Conservation (phyloP, 176 grass and related monocot species). For the Musa beccarii region DNA sequence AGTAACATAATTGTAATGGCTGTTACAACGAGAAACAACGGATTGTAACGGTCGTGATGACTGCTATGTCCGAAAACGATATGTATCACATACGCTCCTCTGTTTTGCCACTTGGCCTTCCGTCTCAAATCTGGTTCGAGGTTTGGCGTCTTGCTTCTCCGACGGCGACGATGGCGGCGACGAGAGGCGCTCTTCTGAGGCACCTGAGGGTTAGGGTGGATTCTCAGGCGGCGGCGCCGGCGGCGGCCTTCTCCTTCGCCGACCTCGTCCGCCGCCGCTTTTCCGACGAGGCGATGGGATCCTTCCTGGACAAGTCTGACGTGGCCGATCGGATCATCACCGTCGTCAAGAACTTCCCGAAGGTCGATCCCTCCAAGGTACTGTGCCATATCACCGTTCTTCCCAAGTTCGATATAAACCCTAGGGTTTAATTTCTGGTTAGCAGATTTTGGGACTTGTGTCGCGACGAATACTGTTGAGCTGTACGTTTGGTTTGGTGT, state of each 20-base stretch:
- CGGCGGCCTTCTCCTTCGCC: background rate
- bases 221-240: background rate
- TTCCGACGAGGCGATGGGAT: background rate
- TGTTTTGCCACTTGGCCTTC: too few relatives aligned
- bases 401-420: background rate
- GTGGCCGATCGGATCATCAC: conserved; percentile 13
- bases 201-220: background rate
- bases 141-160: too few relatives aligned
- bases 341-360: conserved; percentile 20
- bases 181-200: conserved; percentile 11
- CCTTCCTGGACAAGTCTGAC: conserved; percentile 20
- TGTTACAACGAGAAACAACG: too few relatives aligned
- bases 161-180: conserved; percentile 1
- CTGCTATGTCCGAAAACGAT: too few relatives aligned
- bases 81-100: too few relatives aligned
- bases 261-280: background rate
- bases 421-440: background rate
- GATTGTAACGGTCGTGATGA: too few relatives aligned
- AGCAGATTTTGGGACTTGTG: too few relatives aligned
- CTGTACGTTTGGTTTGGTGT: too few relatives aligned
- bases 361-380: conserved; percentile 21
- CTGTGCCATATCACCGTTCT: background rate
- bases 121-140: too few relatives aligned
- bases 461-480: too few relatives aligned
- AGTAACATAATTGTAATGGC: too few relatives aligned